Conservation (phyloP, 140 eudicot genomes). For the Anethum foeniculum region DNA sequence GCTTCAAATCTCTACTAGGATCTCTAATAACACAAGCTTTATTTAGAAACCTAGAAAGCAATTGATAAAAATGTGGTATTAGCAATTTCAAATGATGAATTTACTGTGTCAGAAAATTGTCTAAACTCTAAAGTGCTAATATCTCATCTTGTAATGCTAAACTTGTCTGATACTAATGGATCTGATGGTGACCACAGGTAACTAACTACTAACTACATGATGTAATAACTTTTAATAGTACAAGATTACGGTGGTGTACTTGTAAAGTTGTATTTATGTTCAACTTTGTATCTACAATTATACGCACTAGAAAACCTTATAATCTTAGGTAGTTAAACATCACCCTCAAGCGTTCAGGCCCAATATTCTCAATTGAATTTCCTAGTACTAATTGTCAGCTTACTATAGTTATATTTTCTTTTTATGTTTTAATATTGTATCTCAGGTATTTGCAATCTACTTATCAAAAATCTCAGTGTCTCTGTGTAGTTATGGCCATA, state of each 20-base stretch:
- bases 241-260: not conserved
- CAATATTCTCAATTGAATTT: not conserved
- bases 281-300: not conserved
- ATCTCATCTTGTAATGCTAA: not conserved
- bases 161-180: not conserved
- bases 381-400: not conserved
- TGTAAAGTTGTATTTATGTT: not conserved
- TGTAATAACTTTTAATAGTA: not conserved
- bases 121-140: not conserved
- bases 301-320: not conserved
- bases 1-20: constrained; percentile 16
- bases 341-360: not conserved
- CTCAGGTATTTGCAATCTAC: not conserved
- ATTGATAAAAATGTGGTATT: not conserved
- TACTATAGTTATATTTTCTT: not conserved
- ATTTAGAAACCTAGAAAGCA: constrained; percentile 31
- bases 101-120: not conserved
- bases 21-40: constrained; percentile 42
- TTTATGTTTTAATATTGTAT: not conserved
- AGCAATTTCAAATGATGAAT: not conserved
- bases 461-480: not conserved
- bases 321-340: not conserved
- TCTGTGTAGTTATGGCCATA: not conserved
- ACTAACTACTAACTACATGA: not conserved
- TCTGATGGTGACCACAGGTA: not conserved